Conservation (phyloP, 2,329 filamentous ascomycete species). For the Alternaria atra region DNA sequence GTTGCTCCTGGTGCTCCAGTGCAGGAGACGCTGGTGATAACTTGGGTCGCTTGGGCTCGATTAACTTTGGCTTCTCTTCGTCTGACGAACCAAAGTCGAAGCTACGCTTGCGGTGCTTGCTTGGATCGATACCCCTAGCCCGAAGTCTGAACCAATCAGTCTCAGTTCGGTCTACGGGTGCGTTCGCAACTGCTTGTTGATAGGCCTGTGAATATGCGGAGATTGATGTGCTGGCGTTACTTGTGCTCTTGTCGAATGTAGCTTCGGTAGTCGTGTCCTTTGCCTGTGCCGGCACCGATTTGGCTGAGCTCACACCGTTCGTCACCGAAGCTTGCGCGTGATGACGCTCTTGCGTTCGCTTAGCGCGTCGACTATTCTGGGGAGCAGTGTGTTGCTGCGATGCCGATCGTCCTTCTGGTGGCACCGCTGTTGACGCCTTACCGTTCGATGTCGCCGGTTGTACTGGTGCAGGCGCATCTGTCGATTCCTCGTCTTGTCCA, state of each 20-base stretch:
- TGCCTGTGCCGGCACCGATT: neutral
- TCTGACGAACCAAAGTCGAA: constrained; percentile 36
- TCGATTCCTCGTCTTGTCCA: constrained; percentile 10
- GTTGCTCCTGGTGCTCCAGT: constrained; percentile 2
- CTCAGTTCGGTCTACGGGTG: constrained; percentile 55
- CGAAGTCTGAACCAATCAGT: constrained; percentile 62
- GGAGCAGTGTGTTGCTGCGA: constrained; percentile 26
- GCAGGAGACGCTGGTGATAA: constrained; percentile 21
- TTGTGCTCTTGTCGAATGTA: constrained; percentile 11
- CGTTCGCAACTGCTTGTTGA: constrained; percentile 25
- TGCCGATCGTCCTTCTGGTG: constrained; percentile 10
- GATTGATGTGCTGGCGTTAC: constrained; percentile 2
- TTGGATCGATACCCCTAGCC: constrained; percentile 57
- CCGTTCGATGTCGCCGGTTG: neutral
- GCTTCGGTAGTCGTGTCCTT: constrained; percentile 4
- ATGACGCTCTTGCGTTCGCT: constrained; percentile 30
- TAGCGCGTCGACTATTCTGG: constrained; percentile 28
- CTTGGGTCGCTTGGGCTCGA: constrained; percentile 36
- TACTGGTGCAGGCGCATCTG: constrained; percentile 7
- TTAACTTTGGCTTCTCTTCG: constrained; percentile 28
- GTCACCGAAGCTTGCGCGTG: constrained; percentile 1
- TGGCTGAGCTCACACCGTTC: neutral
- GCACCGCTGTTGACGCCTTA: constrained; percentile 5
- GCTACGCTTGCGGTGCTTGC: constrained; percentile 43
- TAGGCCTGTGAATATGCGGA: constrained; percentile 38